Evolutionary conservation across 2,329 filamentous ascomycete species (phyloP).

Genomic region (Colletotrichum higginsianum): DNA sequence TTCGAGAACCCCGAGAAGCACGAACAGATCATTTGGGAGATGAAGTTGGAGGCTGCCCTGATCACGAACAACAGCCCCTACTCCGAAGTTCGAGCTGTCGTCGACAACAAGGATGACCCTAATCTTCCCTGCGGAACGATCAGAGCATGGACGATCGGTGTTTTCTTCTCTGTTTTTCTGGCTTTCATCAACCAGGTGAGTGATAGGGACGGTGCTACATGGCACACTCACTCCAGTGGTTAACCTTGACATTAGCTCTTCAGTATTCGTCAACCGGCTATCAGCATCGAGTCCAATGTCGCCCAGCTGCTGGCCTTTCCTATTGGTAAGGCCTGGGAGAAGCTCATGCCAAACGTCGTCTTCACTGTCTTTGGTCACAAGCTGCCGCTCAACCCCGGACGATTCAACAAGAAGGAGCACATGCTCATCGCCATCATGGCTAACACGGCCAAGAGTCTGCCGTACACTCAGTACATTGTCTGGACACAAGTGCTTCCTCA

Average conservation of each 20-base stretch:
- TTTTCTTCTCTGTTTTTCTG: slow-evolving; percentile 64
- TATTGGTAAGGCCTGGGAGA: slow-evolving; percentile 66
- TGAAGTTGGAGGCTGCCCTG: slow-evolving; percentile 69
- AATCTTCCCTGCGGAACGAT: slow-evolving; percentile 67
- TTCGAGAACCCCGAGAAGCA: slow-evolving; percentile 62
- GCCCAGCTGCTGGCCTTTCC: slow-evolving; percentile 71
- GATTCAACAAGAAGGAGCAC: slow-evolving; percentile 73
- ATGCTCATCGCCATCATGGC: slow-evolving; percentile 73
- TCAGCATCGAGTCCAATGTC: slow-evolving; percentile 68
- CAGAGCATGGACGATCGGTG: slow-evolving; percentile 67
- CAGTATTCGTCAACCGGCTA: slow-evolving; percentile 69
- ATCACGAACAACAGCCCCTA: slow-evolving; percentile 71
- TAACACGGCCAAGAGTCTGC: slow-evolving; percentile 63
- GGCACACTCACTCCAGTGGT: background rate
- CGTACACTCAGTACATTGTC: slow-evolving; percentile 65
- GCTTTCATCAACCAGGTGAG: slow-evolving; percentile 65
- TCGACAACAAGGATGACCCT: slow-evolving; percentile 69
- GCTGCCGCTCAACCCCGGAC: slow-evolving; percentile 68
- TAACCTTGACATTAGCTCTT: slow-evolving; percentile 56
- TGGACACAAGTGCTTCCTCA: slow-evolving; percentile 63
- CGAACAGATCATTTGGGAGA: slow-evolving; percentile 64
- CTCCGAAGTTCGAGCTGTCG: slow-evolving; percentile 69
- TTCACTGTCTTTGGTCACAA: slow-evolving; percentile 62
- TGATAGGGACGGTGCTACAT: background rate
- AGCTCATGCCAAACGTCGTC: slow-evolving; percentile 64